Evolutionary conservation across 306 rosid genomes (phyloP).

Genomic region (Cyclanthera cordifolia): DNA sequence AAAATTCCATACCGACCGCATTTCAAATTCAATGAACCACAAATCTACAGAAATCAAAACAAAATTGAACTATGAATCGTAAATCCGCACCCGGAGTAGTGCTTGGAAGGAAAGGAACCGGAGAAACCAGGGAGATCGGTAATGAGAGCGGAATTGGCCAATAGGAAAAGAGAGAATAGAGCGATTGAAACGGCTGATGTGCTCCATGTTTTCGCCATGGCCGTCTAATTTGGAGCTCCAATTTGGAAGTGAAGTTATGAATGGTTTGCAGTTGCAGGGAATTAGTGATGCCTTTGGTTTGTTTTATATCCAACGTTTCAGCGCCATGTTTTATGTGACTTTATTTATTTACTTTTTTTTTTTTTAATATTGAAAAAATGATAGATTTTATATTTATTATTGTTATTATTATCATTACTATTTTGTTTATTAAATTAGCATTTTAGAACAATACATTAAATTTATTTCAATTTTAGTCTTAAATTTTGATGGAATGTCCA

Average conservation of each 20-base stretch:
- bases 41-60: not conserved
- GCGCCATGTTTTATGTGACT: not conserved
- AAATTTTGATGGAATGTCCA: too few species aligned
- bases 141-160: slow-evolving; percentile 19
- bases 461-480: too few species aligned
- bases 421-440: too few species aligned
- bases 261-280: not conserved
- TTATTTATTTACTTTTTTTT: not conserved
- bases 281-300: not conserved
- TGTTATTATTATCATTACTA: too few species aligned
- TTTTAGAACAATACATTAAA: too few species aligned
- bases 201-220: slow-evolving; percentile 14
- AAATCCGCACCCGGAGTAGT: slow-evolving; percentile 35
- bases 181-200: not conserved
- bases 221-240: not conserved
- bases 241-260: not conserved
- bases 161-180: slow-evolving; percentile 6
- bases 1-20: not conserved
- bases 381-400: not conserved
- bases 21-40: not conserved
- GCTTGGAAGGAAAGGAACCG: slow-evolving; percentile 32
- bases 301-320: not conserved
- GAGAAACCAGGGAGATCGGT: slow-evolving; percentile 37
- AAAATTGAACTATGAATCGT: not conserved
- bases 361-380: too few species aligned